These are phyloP conservation scores for Aspergillus pseudoviridinutans DNA, from an alignment of 2,329 filamentous ascomycete species.

Conservation along the genomic window DNA sequence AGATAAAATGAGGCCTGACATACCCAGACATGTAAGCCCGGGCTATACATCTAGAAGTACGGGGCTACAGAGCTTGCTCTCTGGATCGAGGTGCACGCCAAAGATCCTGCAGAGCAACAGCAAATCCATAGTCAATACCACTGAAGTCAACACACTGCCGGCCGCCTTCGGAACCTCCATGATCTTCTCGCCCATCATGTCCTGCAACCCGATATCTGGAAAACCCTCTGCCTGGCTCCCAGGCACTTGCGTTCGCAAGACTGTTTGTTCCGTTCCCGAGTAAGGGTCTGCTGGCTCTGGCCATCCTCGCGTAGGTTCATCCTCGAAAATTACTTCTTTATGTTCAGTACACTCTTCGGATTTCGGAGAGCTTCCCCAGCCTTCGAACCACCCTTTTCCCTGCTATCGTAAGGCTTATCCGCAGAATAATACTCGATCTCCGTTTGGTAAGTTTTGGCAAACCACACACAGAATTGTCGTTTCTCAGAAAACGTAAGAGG, in stretches of 20 bases:
- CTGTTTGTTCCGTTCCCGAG: neutral
- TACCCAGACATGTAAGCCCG: too few relatives aligned
- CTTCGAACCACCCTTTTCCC: neutral
- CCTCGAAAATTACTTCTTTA: neutral
- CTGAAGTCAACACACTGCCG: neutral
- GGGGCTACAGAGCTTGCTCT: too few relatives aligned
- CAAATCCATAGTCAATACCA: neutral
- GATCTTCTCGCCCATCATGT: neutral
- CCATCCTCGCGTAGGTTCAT: neutral
- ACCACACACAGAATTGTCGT: too few relatives aligned
- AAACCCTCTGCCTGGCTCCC: neutral
- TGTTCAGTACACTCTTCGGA: neutral
- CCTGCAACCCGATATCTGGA: neutral
- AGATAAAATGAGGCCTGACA: too few relatives aligned
- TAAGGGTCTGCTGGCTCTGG: neutral
- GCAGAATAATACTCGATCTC: too few relatives aligned
- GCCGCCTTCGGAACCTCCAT: neutral
- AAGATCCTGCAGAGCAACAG: neutral
- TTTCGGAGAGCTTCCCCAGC: neutral
- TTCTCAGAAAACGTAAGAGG: too few relatives aligned
- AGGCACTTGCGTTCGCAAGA: neutral
- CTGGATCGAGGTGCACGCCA: too few relatives aligned
- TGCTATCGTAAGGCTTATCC: neutral
- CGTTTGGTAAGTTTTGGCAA: too few relatives aligned
- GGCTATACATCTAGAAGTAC: too few relatives aligned